Base-by-base conservation (phyloP, 371 early-diverging fungal species). In the Fennellomyces sp. region DNA sequence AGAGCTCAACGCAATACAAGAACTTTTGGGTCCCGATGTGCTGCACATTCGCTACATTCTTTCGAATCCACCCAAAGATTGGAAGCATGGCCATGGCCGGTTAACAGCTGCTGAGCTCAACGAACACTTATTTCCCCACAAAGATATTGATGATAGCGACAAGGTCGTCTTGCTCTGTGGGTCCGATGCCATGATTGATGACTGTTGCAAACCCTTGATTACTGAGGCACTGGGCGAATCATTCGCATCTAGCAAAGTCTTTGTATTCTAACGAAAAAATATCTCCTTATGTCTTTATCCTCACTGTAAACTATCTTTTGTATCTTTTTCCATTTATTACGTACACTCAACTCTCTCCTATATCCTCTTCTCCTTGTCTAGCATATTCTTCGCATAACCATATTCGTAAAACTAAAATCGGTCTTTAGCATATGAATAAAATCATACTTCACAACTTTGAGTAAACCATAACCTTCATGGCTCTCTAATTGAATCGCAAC, bases 111-210 rank as follows among this genome's bases (percentile, higher is more conserved):
- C 61, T 3, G 65, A 71, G 33, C 58, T 78, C 17, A 26, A 65
- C 35, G 55, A 65, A 2, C 63, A 73, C 48, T 15, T 75, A 55
- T 71, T 68, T 15, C 61, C 58, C 4, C 61, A 61, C 28, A 36
- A 30, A 8, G 28, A n/a, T 12, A 39, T 23, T 17, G 45, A 54
- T 19, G 57, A 35, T 8, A 10, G 38, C 23, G 56, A 62, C 42
- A 69, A 57, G 39, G 64, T 73, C 23, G 68, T 70, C 8, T 63
- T 82, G 27, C 60, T 84, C 26, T 84, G 84, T 60, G 84, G 81
- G 3, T 80, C 81, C 15, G 66, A 71, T 13, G 66, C 74, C 11
- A 82, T 84, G 83, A 66, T 81, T 48, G 65, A 74, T 35, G 51
- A 64, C 12, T 65, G 68, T 47, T 76, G 75, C 35, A 70, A 69